Conservation (phyloP, 1,284 basidiomycete genomes). For the Irpex sp. region DNA sequence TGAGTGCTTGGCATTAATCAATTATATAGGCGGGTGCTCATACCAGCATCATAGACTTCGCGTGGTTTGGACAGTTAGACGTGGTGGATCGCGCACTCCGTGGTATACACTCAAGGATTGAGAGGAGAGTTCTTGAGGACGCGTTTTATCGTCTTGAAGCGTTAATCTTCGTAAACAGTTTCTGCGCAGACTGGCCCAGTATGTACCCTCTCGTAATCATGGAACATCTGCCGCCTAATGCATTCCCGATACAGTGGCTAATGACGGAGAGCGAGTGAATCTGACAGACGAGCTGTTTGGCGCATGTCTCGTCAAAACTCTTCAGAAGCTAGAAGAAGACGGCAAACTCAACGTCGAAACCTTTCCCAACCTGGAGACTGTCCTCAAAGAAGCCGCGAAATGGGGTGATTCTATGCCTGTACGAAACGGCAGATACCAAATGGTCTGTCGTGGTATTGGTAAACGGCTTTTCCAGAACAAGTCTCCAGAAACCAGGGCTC, state of each 20-base stretch:
- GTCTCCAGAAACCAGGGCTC: conserved; percentile 22
- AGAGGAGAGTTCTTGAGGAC: conserved; percentile 7
- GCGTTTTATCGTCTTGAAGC: conserved; percentile 11
- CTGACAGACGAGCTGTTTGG: conserved; percentile 36
- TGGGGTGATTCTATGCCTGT: conserved; percentile 18
- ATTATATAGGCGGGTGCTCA: neutral
- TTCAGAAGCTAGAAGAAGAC: conserved; percentile 32
- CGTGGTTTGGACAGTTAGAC: conserved; percentile 10
- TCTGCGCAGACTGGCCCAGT: conserved; percentile 1
- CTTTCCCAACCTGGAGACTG: conserved; percentile 34
- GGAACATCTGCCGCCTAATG: neutral
- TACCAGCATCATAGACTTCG: conserved; percentile 14
- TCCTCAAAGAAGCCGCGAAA: conserved; percentile 27
- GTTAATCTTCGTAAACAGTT: neutral
- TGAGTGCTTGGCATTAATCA: conserved; percentile 25
- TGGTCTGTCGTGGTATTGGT: conserved; percentile 35
- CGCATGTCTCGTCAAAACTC: conserved; percentile 32
- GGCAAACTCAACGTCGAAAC: conserved; percentile 24
- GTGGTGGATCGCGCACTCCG: conserved; percentile 5
- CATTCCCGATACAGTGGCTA: conserved; percentile 26
- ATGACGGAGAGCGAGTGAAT: conserved; percentile 33
- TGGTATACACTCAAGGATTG: conserved; percentile 7
- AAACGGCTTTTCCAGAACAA: conserved; percentile 31
- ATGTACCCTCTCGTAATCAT: neutral
- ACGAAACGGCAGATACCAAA: conserved; percentile 25